A percentile compares a stretch with the other conserved stretches of the same genome.
phyloP scores from a whole-genome alignment of 371 early-diverging fungal species.

The Actinomucor elegans region DNA sequence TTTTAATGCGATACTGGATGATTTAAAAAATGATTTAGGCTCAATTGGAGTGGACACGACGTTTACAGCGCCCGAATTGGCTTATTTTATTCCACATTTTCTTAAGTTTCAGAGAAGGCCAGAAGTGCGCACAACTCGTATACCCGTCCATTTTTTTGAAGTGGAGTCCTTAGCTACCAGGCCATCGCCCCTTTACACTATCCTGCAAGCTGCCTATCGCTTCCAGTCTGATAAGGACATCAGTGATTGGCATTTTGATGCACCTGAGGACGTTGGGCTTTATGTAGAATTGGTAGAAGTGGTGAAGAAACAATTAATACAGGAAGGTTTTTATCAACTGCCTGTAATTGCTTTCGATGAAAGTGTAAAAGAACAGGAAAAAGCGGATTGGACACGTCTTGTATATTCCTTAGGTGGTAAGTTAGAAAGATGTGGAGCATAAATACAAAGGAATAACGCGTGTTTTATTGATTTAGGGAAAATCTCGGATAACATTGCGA shows the following conservation, averaged over 20 bases:
- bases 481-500: constrained; percentile 28
- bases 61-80: constrained; percentile 57
- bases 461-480: constrained; percentile 27
- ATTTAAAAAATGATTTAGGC: constrained; percentile 45
- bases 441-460: neutral
- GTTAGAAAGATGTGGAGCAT: constrained; percentile 7
- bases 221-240: constrained; percentile 52
- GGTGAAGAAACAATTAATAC: constrained; percentile 39
- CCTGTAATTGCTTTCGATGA: constrained; percentile 53
- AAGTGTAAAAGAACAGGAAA: constrained; percentile 29
- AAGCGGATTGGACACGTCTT: constrained; percentile 34
- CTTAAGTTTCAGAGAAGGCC: constrained; percentile 59
- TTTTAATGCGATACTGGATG: constrained; percentile 51
- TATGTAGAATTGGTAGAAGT: constrained; percentile 46
- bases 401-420: constrained; percentile 55
- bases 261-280: constrained; percentile 35
- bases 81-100: constrained; percentile 54
- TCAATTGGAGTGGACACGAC: constrained; percentile 39
- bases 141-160: constrained; percentile 59
- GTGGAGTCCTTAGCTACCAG: constrained; percentile 30
- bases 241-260: constrained; percentile 60
- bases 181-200: constrained; percentile 48
- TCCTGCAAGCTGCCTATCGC: constrained; percentile 54
- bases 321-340: constrained; percentile 36
- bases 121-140: constrained; percentile 33